phyloP scores from a whole-genome alignment of 768 basidiomycete genomes.

The Russula sp. region DNA sequence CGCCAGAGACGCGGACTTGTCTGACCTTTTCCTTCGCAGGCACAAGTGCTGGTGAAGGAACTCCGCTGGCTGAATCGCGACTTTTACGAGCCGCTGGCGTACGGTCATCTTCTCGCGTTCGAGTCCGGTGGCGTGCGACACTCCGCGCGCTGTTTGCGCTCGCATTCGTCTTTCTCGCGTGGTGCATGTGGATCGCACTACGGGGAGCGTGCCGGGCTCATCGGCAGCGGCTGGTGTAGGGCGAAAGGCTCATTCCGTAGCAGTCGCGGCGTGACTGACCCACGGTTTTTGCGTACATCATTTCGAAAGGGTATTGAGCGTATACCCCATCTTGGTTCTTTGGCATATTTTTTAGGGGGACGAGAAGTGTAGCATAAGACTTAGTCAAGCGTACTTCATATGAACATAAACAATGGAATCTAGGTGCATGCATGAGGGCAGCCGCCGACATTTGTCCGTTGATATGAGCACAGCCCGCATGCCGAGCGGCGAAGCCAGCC shows the following conservation, averaged over 20 bases:
- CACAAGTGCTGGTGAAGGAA: conserved; percentile 55
- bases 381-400: not conserved
- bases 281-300: no score
- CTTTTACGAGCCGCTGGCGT: conserved; percentile 70
- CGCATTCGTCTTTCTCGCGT: conserved; percentile 54
- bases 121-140: conserved; percentile 61
- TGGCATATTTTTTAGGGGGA: not conserved
- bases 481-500: not conserved
- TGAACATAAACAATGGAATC: no score
- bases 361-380: conserved; percentile 10
- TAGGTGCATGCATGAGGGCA: not conserved
- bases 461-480: not conserved
- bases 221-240: conserved; percentile 74
- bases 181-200: conserved; percentile 54
- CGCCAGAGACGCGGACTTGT: not conserved
- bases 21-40: conserved; percentile 37
- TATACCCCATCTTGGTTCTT: conserved; percentile 5
- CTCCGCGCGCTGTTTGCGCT: conserved; percentile 39
- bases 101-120: conserved; percentile 66
- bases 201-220: conserved; percentile 70
- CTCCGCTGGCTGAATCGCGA: conserved; percentile 75
- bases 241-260: conserved; percentile 71
- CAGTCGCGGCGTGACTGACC: not conserved
- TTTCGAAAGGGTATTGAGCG: not conserved
- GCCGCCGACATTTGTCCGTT: not conserved